Percentiles rank a stretch among this genome's conserved stretches.
Conservation (phyloP, 1,139 yeast genomes). For the Maudiozyma humilis region DNA sequence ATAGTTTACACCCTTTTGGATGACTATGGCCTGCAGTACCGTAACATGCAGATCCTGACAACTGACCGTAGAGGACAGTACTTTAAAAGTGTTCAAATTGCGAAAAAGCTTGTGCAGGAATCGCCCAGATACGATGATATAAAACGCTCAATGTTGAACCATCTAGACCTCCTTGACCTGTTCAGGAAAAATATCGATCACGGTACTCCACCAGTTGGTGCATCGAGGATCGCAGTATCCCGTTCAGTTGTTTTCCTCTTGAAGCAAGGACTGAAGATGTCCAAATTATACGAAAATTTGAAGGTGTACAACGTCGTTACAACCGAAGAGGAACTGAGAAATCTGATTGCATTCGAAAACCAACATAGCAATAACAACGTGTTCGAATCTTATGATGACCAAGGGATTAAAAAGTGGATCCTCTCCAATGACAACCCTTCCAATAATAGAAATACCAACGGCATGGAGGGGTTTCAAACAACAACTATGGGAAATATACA, state of each 20-base stretch:
- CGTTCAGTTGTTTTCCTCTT: constrained; percentile 16
- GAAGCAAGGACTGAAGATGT: constrained; percentile 26
- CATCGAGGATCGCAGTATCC: constrained; percentile 12
- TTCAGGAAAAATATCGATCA: constrained; percentile 21
- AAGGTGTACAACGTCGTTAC: constrained; percentile 18
- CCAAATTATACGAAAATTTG: constrained; percentile 22
- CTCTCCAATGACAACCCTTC: background rate
- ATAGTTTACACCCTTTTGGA: constrained; percentile 22
- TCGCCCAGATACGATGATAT: constrained; percentile 15
- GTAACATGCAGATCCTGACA: constrained; percentile 11
- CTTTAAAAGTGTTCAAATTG: constrained; percentile 23
- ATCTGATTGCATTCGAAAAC: background rate
- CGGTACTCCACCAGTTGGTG: constrained; percentile 21
- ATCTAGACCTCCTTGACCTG: constrained; percentile 15
- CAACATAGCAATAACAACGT: background rate
- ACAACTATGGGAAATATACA: constrained; percentile 25
- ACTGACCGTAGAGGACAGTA: constrained; percentile 22
- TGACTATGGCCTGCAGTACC: constrained; percentile 22
- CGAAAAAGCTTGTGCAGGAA: constrained; percentile 17
- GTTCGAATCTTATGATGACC: constrained; percentile 5
- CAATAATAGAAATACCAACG: background rate
- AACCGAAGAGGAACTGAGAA: constrained; percentile 13
- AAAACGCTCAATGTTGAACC: constrained; percentile 16
- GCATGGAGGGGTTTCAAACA: constrained; percentile 2
- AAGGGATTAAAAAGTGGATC: constrained; percentile 3